phyloP scores from a whole-genome alignment of 257 asterid species.

The Salvia rosmarinus region DNA sequence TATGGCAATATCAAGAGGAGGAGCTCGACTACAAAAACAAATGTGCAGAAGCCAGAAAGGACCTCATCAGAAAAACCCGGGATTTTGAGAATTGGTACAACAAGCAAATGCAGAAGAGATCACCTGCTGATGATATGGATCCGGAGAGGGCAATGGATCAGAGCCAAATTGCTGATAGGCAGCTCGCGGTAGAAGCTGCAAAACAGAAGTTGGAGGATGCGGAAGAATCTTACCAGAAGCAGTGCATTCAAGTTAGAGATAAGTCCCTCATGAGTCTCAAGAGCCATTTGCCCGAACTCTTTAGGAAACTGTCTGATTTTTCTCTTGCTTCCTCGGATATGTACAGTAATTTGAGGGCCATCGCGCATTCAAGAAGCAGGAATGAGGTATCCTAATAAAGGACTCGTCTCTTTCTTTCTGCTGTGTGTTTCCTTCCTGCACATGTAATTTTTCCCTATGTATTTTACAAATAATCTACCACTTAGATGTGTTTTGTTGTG shows the following conservation, averaged over 20 bases:
- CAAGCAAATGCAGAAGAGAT: constrained; percentile 66
- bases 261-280: constrained; percentile 74
- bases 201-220: constrained; percentile 66
- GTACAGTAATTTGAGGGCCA: constrained; percentile 66
- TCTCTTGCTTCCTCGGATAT: constrained; percentile 86
- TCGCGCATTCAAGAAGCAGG: constrained; percentile 44
- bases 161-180: constrained; percentile 52
- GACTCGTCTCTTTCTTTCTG: not conserved
- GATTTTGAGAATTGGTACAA: constrained; percentile 78
- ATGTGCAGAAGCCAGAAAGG: constrained; percentile 72
- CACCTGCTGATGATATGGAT: constrained; percentile 69
- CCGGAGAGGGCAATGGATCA: constrained; percentile 51
- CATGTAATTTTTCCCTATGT: constrained; percentile 17
- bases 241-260: constrained; percentile 77
- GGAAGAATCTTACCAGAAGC: constrained; percentile 66
- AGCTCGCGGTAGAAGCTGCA: constrained; percentile 55
- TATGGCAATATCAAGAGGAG: constrained; percentile 74
- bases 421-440: constrained; percentile 7
- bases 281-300: constrained; percentile 78
- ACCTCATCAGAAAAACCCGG: constrained; percentile 55
- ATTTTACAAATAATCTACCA: constrained; percentile 28
- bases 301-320: constrained; percentile 63
- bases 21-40: constrained; percentile 74
- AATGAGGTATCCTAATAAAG: constrained; percentile 33
- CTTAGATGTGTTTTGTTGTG: constrained; percentile 43